Evolutionary conservation across 805 yeast species (phyloP), one percentile per base, ranked within the genome.

Genomic region (Yarrowia sp.): DNA sequence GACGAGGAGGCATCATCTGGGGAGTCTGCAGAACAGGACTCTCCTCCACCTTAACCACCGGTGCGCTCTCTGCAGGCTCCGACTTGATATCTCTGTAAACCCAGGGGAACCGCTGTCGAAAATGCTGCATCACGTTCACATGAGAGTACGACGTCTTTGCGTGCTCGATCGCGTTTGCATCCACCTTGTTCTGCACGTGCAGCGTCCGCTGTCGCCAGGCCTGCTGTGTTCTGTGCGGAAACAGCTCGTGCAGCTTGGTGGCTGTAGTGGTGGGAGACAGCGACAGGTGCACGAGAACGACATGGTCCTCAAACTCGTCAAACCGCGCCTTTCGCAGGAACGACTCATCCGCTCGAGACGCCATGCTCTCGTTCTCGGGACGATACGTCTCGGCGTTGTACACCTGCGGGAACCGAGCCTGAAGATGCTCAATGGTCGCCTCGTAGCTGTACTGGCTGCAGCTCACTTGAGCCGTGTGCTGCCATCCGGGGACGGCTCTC

Each of bases 161-260:
- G 4, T 38, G 55, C 36, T 35, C 45, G 15, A 38, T 19, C 12
- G 55, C 56, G 10, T 15, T 12, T 8, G 48, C 38, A 4, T 63
- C 67, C 22, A 41, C 48, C 26, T 41, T 46, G 67, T 38, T 40
- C 26, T 48, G 55, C 15, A 63, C 67, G 16, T 63, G 67, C 36
- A 63, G 40, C 5, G 67, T 63, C 14, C 67, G 36, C 26, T 63
- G 67, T 22, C 67, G 19, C 67, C 67, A 63, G 45, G 67, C 67
- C 46, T 63, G 67, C 48, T 63, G 55, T 48, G 67, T 63, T 14
- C 67, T 16, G 32, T 63, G 67, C 14, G 67, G 67, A 40, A 48
- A 63, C 11, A 48, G 55, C 49, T 46, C 46, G 22, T 63, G 56
- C 26, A 63, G 56, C n/a, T 63, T 63, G n/a, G 55, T 63, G 22